A percentile compares a stretch with the other conserved stretches of the same genome.
These are phyloP conservation scores for Kuraishia hungarica DNA, from an alignment of 805 yeast species.

Conservation along the genomic window DNA sequence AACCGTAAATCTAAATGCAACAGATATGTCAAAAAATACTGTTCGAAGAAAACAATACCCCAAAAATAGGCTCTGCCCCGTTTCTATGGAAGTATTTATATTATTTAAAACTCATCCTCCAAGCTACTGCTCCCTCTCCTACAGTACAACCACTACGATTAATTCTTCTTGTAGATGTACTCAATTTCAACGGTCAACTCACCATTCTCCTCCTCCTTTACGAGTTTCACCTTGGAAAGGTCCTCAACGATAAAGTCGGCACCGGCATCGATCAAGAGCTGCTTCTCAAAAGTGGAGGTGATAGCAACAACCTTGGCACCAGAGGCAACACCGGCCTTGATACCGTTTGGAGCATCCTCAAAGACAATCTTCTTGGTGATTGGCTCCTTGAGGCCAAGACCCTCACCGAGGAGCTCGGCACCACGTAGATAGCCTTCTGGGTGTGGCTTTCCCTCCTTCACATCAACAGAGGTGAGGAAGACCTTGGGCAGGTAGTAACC, in stretches of 20 bases:
- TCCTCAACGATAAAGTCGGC: conserved; percentile 78
- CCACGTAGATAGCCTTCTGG: conserved; percentile 76
- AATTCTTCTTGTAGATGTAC: conserved; percentile 1
- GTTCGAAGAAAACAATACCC: background rate
- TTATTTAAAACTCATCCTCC: too few species aligned
- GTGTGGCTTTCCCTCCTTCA: conserved; percentile 74
- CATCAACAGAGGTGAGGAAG: conserved; percentile 79
- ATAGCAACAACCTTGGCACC: conserved; percentile 81
- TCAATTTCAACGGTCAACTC: conserved; percentile 1
- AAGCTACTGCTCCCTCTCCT: background rate
- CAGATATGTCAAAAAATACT: background rate
- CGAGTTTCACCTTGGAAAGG: conserved; percentile 52
- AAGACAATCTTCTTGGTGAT: conserved; percentile 49
- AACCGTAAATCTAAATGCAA: background rate
- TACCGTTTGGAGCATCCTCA: conserved; percentile 89
- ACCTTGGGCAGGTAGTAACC: conserved; percentile 47
- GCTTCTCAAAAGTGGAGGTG: conserved; percentile 69
- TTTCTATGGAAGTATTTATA: too few species aligned
- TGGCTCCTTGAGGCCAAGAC: conserved; percentile 12
- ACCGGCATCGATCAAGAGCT: conserved; percentile 63
- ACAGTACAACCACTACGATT: background rate
- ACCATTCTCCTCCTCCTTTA: conserved; percentile 1
- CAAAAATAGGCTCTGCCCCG: background rate
- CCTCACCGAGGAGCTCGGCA: conserved; percentile 35
- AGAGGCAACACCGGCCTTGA: conserved; percentile 74